Percentiles rank a stretch among this genome's conserved stretches.
Evolutionary conservation across 768 basidiomycete species (phyloP).

Genomic region (Russula vinacea): DNA sequence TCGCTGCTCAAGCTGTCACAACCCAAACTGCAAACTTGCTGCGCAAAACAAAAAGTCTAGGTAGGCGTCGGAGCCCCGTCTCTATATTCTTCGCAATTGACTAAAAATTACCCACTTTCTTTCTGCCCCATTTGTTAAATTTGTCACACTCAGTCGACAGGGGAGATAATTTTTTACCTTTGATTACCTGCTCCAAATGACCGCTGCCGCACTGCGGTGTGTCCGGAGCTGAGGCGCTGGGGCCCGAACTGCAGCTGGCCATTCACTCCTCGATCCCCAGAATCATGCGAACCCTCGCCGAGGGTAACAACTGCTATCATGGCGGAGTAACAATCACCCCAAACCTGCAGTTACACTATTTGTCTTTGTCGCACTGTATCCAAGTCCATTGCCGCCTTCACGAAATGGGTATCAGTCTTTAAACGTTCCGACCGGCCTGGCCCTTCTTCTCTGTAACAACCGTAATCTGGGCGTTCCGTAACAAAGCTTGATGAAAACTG

Average conservation of each 20-base stretch:
- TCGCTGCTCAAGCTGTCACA: neutral
- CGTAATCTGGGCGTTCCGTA: conserved; percentile 11
- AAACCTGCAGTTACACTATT: too few species aligned
- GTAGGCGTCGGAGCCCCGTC: too few species aligned
- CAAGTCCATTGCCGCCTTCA: conserved; percentile 1
- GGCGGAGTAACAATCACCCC: neutral
- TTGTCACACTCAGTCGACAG: too few species aligned
- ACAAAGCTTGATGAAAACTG: neutral
- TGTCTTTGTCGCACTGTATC: neutral
- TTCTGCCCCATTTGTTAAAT: neutral
- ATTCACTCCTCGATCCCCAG: too few species aligned
- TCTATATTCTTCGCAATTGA: too few species aligned
- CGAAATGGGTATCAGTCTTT: conserved; percentile 3
- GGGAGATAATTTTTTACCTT: too few species aligned
- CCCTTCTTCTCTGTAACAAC: neutral
- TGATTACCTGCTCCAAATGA: too few species aligned
- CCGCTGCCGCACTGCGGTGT: neutral
- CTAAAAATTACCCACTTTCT: neutral
- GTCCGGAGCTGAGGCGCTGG: neutral
- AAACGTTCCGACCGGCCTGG: neutral
- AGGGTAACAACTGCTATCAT: neutral
- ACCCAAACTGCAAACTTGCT: neutral
- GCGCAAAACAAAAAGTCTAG: neutral
- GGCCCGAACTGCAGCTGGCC: too few species aligned
- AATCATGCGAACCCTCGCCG: neutral